Conservation (phyloP, 2,329 filamentous ascomycete genomes). For the Ophiobolus disseminans region DNA sequence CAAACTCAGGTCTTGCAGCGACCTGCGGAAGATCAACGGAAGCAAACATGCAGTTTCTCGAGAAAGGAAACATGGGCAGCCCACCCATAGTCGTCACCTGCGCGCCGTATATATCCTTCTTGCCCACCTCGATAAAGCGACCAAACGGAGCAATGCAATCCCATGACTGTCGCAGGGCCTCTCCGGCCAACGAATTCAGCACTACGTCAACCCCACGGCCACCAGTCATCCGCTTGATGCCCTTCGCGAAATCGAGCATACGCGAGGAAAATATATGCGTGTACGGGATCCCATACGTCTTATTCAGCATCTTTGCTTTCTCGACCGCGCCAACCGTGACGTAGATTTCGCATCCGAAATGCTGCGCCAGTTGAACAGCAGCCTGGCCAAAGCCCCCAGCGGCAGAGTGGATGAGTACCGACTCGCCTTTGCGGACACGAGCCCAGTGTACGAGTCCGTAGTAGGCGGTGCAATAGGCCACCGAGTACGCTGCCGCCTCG, state of each 20-base stretch:
- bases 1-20: conserved; percentile 1
- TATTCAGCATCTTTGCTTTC: conserved; percentile 14
- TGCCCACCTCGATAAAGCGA: conserved; percentile 33
- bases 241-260: conserved; percentile 3
- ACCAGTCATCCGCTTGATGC: conserved; percentile 18
- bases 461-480: conserved; percentile 8
- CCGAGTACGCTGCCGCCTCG: conserved; percentile 21
- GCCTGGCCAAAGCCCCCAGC: conserved; percentile 24
- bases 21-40: conserved; percentile 12
- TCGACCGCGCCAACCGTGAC: conserved; percentile 19
- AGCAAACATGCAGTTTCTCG: conserved; percentile 1
- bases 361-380: conserved; percentile 19
- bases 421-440: conserved; percentile 33
- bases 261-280: conserved; percentile 37
- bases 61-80: no score
- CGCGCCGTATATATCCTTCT: no score
- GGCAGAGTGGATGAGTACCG: conserved; percentile 29
- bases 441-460: conserved; percentile 29
- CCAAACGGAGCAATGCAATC: conserved; percentile 40
- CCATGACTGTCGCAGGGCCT: conserved; percentile 26
- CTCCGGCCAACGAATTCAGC: conserved; percentile 36
- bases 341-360: conserved; percentile 17
- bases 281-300: conserved; percentile 15
- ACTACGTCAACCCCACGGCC: conserved; percentile 44
- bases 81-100: no score